These are phyloP conservation scores for Picochlorum sp. DNA, from an alignment of 139 green algal genomes.

Conservation along the genomic window DNA sequence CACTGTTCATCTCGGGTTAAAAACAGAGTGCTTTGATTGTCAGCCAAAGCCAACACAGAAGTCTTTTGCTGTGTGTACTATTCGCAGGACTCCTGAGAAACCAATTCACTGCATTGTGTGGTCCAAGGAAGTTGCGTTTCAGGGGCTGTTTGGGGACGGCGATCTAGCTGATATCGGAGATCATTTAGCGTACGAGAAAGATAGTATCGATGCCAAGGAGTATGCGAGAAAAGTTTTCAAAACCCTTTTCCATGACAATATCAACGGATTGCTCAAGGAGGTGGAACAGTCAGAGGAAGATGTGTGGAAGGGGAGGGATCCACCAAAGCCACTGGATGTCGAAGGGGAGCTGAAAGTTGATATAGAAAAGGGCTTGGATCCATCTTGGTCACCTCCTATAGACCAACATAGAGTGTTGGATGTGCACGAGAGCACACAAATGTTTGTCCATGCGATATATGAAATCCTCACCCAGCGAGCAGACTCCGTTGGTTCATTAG, in stretches of 20 bases:
- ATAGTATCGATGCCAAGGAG: conserved; percentile 35
- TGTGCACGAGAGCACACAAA: conserved; percentile 27
- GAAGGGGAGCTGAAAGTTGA: neutral
- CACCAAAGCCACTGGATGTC: conserved; percentile 54
- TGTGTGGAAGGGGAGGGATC: conserved; percentile 60
- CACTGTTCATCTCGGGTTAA: conserved; percentile 74
- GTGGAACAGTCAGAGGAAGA: conserved; percentile 37
- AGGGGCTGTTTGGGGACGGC: conserved; percentile 72
- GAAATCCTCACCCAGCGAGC: conserved; percentile 42
- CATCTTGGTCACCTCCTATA: conserved; percentile 33
- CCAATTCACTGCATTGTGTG: conserved; percentile 97
- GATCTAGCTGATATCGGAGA: conserved; percentile 56
- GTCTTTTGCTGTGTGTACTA: conserved; percentile 93
- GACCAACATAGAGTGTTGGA: conserved; percentile 55
- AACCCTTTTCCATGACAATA: conserved; percentile 25
- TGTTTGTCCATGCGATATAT: conserved; percentile 66
- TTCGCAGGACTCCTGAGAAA: conserved; percentile 96
- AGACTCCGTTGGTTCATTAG: conserved; percentile 39
- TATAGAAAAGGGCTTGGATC: neutral
- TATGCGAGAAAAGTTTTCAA: conserved; percentile 57
- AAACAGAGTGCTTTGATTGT: conserved; percentile 95
- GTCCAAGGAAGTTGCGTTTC: conserved; percentile 96
- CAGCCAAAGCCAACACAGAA: conserved; percentile 75
- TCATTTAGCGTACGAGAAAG: neutral
- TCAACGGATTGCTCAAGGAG: conserved; percentile 29